These are phyloP conservation scores for Dalbergia cochinchinensis DNA, from an alignment of 306 rosid genomes.

Conservation along the genomic window DNA sequence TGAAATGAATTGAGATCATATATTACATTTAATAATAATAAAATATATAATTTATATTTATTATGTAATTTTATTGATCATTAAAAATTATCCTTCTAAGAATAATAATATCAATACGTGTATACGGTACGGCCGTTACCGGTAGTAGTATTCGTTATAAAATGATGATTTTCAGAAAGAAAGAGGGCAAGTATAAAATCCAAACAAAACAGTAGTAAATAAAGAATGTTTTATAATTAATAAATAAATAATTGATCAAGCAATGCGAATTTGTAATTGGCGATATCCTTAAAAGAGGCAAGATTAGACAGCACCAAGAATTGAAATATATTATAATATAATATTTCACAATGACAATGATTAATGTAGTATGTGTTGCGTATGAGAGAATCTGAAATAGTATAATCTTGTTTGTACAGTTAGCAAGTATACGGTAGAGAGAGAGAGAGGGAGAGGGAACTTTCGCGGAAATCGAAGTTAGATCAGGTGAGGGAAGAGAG, in stretches of 20 bases:
- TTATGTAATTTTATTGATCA: too few relatives aligned
- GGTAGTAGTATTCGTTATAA: neutral
- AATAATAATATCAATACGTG: too few relatives aligned
- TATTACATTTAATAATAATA: too few relatives aligned
- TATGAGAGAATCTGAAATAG: conserved; percentile 34
- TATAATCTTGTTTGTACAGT: neutral
- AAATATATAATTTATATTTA: too few relatives aligned
- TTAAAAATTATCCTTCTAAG: too few relatives aligned
- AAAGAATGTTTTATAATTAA: neutral
- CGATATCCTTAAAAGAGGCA: neutral
- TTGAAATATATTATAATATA: neutral
- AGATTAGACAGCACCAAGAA: neutral
- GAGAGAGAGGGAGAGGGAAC: conserved; percentile 36
- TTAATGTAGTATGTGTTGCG: neutral
- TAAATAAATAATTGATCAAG: too few relatives aligned
- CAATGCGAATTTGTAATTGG: neutral
- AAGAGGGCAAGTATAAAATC: too few relatives aligned
- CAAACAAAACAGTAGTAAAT: neutral
- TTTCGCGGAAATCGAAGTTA: conserved; percentile 79
- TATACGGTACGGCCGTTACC: neutral
- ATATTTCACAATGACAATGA: neutral
- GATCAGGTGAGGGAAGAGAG: conserved; percentile 38
- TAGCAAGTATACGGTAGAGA: neutral
- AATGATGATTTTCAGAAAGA: too few relatives aligned
- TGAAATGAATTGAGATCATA: too few relatives aligned